Evolutionary conservation across 2,329 filamentous ascomycete genomes (phyloP).

Genomic region (Trichoderma cornu-damae): DNA sequence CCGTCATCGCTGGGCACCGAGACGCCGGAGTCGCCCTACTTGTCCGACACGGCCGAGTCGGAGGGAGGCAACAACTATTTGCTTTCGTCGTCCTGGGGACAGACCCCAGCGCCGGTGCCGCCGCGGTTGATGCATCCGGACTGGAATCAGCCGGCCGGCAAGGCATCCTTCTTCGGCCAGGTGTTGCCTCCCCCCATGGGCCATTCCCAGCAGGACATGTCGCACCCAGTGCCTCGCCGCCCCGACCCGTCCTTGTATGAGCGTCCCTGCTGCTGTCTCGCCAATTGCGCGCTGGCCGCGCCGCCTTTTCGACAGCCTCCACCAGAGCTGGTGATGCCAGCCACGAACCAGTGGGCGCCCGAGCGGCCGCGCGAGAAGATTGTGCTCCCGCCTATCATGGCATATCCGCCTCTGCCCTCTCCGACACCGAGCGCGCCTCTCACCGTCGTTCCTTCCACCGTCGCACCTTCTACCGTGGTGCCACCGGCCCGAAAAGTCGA

Average conservation of each 20-base stretch:
- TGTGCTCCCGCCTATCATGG: no score
- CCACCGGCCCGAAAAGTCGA: not conserved
- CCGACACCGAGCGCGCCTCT: no score
- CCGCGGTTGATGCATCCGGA: no score
- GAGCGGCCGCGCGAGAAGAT: no score
- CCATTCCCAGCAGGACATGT: not conserved
- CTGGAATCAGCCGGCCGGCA: no score
- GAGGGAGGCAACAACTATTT: not conserved
- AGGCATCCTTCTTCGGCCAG: no score
- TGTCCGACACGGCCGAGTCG: conserved; percentile 1
- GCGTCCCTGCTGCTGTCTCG: not conserved
- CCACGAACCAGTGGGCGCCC: no score
- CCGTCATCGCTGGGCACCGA: not conserved
- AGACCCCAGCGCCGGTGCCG: not conserved
- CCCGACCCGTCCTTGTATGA: not conserved
- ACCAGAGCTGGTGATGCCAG: no score
- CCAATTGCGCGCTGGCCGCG: not conserved
- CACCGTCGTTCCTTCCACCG: no score
- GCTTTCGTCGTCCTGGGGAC: not conserved
- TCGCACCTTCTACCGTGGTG: no score
- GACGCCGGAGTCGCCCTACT: not conserved
- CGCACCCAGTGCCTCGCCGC: not conserved
- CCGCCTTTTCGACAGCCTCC: not conserved
- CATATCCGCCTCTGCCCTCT: no score
- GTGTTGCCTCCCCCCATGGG: no score